Evolutionary conservation across 1,284 basidiomycete species (phyloP), one percentile per base, ranked within the genome.

Genomic region (Flammula alnicola): DNA sequence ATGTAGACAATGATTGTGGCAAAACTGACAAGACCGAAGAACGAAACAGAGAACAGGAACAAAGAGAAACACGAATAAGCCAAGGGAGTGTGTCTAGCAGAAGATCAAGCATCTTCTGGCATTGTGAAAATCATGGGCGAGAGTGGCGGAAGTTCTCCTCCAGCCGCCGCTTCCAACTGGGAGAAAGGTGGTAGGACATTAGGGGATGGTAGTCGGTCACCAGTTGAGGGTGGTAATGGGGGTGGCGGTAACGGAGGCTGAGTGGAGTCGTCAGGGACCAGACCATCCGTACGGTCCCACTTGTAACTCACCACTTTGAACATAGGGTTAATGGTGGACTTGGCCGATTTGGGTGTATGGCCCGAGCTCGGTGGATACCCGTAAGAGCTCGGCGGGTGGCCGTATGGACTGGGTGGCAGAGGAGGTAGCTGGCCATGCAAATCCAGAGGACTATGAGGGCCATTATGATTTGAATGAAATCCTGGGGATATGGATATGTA

Each of bases 281-380:
- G 55, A 58, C 56, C 60, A 60, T 63, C 54, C 55, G 57, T 51
- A 64, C 49, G 55, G 60, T 64, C 63, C 64, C 54, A 71, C 52
- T 65, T 58, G 57, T 66, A 69, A 77, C 91, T 79, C 70, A 93
- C 91, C 70, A 94, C 91, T 80, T 90, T 86, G 78, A 94, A 95
- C 70, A 93, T 93, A 30, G 91, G 91, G 69, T 95, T 93, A 63
- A 93, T 91, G 30, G 77, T 79, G 44, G 84, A 80, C 65, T 84
- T 84, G 20, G 84, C 66, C 25, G 72, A 72, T 52, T 69, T 69
- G 25, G 73, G 69, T 23, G 73, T 69, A 51, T 68, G 63, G 19
- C 70, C 71, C 32, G 70, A 60, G 41, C 67, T 69, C 25, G 72
- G 68, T 30, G 73, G 74, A 56, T 78, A 80, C 32, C 78, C 72